Base-by-base conservation (phyloP, 768 basidiomycete genomes). In the Agaricus blazei region DNA sequence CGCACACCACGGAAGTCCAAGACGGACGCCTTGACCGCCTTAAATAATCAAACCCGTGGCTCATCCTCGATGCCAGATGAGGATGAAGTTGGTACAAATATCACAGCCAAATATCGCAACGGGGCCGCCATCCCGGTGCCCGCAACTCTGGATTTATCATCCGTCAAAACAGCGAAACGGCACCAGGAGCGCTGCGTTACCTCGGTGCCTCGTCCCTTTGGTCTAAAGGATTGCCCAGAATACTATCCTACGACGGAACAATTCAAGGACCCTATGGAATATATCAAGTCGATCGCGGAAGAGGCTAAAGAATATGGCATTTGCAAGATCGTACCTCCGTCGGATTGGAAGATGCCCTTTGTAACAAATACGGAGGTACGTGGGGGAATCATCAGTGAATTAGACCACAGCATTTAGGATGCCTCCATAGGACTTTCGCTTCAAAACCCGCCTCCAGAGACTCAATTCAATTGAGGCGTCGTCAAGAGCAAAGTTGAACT, bases 391-490 rank as follows among this genome's bases (percentile, higher is more conserved):
- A 38, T 34, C 6, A 44, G 12, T 5, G 9, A 19, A 6, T 43
- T 15, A 19, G 12, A 9, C 29, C n/a, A 11, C 24, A 14, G 37
- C 38, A 8, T 19, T 79, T 67, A 76, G 44, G 82, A 77, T 70
- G 6, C 61, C 65, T 54, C 52, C 62, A 44, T 58, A 93, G 94
- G 79, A 78, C 56, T 98, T 97, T 74, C 89, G 93, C 48, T 99
- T 99, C 75, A 92, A 91, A 72, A 99, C 96, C 50, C 86, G 97
- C 49, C 73, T 98, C 42, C 94, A 97, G 70, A 85, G 90, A 59
- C 78, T 99, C 64, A 98, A 98, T 70, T 94, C 92, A 59, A 93
- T 99, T 61, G 96, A 98, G 73, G 97, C 97, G 14, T 90, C 95
- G 36, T 95, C 94, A 58, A 79, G 97, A 62, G 96, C 97, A 49